Evolutionary conservation across 73 alveolate species (phyloP), one percentile per base, ranked within the genome.

Genomic region (Halteria grandinella): DNA sequence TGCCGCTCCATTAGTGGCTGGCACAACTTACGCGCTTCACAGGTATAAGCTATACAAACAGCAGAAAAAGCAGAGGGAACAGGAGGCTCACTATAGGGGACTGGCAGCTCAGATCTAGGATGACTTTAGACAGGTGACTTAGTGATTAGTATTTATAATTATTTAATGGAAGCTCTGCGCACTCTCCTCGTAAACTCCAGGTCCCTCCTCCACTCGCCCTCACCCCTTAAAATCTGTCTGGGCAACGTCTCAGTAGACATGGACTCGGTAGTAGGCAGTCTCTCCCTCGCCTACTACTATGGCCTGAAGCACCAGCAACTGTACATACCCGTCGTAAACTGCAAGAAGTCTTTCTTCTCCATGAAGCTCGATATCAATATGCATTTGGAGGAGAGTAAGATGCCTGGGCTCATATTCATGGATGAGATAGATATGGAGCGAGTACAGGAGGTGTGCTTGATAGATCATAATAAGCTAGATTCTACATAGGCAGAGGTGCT

Each of bases 181-280:
- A n/a, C n/a, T n/a, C n/a, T n/a, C n/a, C n/a, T n/a, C n/a, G n/a
- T n/a, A n/a, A n/a, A n/a, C n/a, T n/a, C n/a, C n/a, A n/a, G n/a
- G n/a, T n/a, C n/a, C n/a, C n/a, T n/a, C n/a, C n/a, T n/a, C n/a
- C n/a, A n/a, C n/a, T n/a, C n/a, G n/a, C n/a, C n/a, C n/a, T n/a
- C n/a, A 10, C 55, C 75, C 14, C 5, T 62, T 5, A 62, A 62
- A 29, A 5, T 66, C 5, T 66, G 80, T 24, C 14, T 66, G 10
- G 80, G 80, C 5, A 66, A 66, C 28, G 80, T 66, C 20, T 66
- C 80, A 6, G 43, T 63, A 25, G 80, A 66, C 28, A 66, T 66
- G 80, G 80, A 66, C 47, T 66, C 80, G 15, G 80, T 66, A 4
- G 52, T 66, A 23, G 80, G 80, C 17, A 45, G 69, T 11, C 3